Conservation (phyloP, 768 basidiomycete species). For the Tulasnella sp. region DNA sequence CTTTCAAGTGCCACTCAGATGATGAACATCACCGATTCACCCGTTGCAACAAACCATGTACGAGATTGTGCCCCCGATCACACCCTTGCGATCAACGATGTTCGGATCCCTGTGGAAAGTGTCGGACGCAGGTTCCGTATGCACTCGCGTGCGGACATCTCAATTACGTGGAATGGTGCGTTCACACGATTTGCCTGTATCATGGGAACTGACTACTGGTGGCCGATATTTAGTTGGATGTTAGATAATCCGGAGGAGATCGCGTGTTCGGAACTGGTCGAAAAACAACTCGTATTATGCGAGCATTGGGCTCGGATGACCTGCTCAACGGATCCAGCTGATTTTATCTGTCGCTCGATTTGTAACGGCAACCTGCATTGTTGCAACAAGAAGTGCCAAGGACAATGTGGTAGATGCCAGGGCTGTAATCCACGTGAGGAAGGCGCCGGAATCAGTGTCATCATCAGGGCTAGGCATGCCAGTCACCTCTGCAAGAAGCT, state of each 20-base stretch:
- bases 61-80: slow-evolving; percentile 39
- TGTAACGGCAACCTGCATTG: slow-evolving; percentile 43
- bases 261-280: slow-evolving; percentile 35
- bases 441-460: slow-evolving; percentile 1
- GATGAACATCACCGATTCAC: slow-evolving; percentile 43
- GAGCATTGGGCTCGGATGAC: slow-evolving; percentile 41
- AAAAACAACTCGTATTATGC: slow-evolving; percentile 39
- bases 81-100: slow-evolving; percentile 53
- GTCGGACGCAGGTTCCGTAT: slow-evolving; percentile 39
- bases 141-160: slow-evolving; percentile 40
- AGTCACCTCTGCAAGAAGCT: slow-evolving; percentile 41
- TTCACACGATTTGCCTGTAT: neutral
- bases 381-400: slow-evolving; percentile 42
- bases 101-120: slow-evolving; percentile 42
- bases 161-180: slow-evolving; percentile 5
- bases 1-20: slow-evolving; percentile 56
- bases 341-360: slow-evolving; percentile 30
- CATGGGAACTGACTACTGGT: neutral
- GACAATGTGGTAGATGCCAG: slow-evolving; percentile 43
- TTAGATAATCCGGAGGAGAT: slow-evolving; percentile 38
- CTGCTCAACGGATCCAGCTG: slow-evolving; percentile 38
- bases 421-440: slow-evolving; percentile 12
- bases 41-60: slow-evolving; percentile 40
- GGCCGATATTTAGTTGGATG: slow-evolving; percentile 30
- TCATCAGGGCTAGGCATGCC: slow-evolving; percentile 29